These are phyloP conservation scores for Pulveroboletus frians DNA, from an alignment of 768 basidiomycete species.

Conservation along the genomic window DNA sequence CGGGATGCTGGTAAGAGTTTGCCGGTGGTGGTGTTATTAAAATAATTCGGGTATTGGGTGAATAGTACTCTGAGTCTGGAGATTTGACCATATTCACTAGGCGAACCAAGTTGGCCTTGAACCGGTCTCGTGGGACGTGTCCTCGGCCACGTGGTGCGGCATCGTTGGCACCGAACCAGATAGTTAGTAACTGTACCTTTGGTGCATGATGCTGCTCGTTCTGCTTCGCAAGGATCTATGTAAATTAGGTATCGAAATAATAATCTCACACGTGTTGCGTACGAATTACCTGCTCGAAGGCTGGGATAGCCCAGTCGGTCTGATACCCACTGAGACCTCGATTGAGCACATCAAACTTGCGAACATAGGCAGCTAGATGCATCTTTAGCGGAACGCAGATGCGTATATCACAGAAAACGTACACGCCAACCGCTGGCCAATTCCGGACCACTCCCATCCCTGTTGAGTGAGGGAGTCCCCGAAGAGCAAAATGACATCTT, in stretches of 20 bases:
- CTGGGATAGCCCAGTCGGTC: slow-evolving; percentile 78
- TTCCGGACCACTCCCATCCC: slow-evolving; percentile 40
- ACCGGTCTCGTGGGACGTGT: slow-evolving; percentile 68
- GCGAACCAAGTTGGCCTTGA: slow-evolving; percentile 54
- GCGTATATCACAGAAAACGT: not conserved
- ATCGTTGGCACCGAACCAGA: slow-evolving; percentile 94
- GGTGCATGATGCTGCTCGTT: slow-evolving; percentile 45
- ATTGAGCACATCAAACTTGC: slow-evolving; percentile 83
- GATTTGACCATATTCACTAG: slow-evolving; percentile 62
- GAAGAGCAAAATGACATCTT: slow-evolving; percentile 54
- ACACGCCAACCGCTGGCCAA: slow-evolving; percentile 60
- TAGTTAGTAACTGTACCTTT: slow-evolving; percentile 64
- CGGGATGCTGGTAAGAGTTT: slow-evolving; percentile 54
- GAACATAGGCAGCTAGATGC: slow-evolving; percentile 60
- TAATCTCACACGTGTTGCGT: slow-evolving; percentile 24
- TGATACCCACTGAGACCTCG: slow-evolving; percentile 84
- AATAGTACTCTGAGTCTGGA: slow-evolving; percentile 58
- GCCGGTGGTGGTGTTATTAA: slow-evolving; percentile 85
- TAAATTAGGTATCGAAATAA: not conserved
- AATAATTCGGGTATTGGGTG: slow-evolving; percentile 68
- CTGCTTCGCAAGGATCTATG: slow-evolving; percentile 55
- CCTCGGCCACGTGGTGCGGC: slow-evolving; percentile 45
- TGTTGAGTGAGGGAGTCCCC: slow-evolving; percentile 81
- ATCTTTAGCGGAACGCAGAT: not conserved
- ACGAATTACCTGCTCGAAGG: slow-evolving; percentile 61